Base-by-base conservation (phyloP, 495 filamentous ascomycete genomes). In the Lasiosphaeria ovina region DNA sequence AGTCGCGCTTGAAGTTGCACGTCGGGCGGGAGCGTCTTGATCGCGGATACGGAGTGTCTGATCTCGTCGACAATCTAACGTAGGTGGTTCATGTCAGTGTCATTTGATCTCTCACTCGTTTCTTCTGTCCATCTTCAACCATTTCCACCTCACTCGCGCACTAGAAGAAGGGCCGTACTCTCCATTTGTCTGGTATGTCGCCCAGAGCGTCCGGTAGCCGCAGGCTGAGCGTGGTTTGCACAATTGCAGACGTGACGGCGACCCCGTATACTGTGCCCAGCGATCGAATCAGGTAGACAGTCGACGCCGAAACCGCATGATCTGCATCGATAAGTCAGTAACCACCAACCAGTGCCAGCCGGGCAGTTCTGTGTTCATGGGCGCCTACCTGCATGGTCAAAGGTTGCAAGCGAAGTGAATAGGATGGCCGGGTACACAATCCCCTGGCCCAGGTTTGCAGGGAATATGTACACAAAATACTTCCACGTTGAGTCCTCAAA, bases 241-340 rank as follows among this genome's bases (percentile, higher is more conserved):
- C 77, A 40, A 87, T 85, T 0, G 84, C 78, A 8, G 83, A 86
- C 0, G 83, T 85, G 14, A 86, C 74, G 1, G 86, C 83, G 1
- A 87, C 85, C 11, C 85, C 86, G 75, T 83, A 87, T 34, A 88
- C 86, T 0, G 78, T 83, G 9, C 85, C 85, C 7, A 87, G 75
- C 4, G 83, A 86, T 38, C 85, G 83, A 53, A 87, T 81, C 38
- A 88, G 77, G 63, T 87, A 87, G 7, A 83, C 79, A 3, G 81
- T 87, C 7, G 85, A 87, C 1, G 85, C 78, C 0, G 83, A 85
- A 9, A 88, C 84, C 10, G 85, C 85, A 58, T 88, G 84, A 56
- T 87, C 86, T 86, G 59, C 4, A 5, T 1, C 32, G 35, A 12
- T 34, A 10, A 35, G 56, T 52, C 5, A 12, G 35, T 44, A 8